Evolutionary conservation across 306 rosid genomes (phyloP).

Genomic region (Quercus alba): DNA sequence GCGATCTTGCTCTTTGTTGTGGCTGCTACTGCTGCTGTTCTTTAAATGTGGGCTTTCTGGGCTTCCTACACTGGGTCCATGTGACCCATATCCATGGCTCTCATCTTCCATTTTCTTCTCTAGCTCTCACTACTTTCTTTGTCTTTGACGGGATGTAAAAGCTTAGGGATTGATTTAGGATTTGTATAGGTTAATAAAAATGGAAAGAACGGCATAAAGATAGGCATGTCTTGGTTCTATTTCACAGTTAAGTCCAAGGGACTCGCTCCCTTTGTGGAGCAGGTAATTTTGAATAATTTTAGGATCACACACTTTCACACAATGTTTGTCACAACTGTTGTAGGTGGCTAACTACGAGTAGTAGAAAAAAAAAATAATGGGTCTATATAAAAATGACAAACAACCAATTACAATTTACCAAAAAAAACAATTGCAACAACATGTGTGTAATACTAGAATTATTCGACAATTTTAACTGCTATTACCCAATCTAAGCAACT

Average conservation of each 20-base stretch:
- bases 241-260: constrained; percentile 27
- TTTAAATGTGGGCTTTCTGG: constrained; percentile 45
- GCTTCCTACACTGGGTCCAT: constrained; percentile 40
- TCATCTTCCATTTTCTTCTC: constrained; percentile 40
- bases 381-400: too few species aligned
- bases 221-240: constrained; percentile 38
- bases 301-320: too few species aligned
- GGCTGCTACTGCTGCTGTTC: background rate
- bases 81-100: constrained; percentile 30
- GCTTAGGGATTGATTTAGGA: constrained; percentile 17
- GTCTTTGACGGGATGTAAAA: constrained; percentile 10
- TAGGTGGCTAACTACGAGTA: too few species aligned
- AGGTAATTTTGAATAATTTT: background rate
- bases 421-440: too few species aligned
- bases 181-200: constrained; percentile 18
- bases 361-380: too few species aligned
- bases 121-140: background rate
- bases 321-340: too few species aligned
- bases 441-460: too few species aligned
- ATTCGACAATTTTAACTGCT: constrained; percentile 8
- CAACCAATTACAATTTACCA: too few species aligned
- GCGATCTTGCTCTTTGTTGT: constrained; percentile 62
- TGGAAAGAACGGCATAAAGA: constrained; percentile 31
- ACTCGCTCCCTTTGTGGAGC: constrained; percentile 51
- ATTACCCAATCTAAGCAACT: constrained; percentile 28